Evolutionary conservation across 2,329 filamentous ascomycete species (phyloP), one percentile per base, ranked within the genome.

Genomic region (Metarhizium humberi): DNA sequence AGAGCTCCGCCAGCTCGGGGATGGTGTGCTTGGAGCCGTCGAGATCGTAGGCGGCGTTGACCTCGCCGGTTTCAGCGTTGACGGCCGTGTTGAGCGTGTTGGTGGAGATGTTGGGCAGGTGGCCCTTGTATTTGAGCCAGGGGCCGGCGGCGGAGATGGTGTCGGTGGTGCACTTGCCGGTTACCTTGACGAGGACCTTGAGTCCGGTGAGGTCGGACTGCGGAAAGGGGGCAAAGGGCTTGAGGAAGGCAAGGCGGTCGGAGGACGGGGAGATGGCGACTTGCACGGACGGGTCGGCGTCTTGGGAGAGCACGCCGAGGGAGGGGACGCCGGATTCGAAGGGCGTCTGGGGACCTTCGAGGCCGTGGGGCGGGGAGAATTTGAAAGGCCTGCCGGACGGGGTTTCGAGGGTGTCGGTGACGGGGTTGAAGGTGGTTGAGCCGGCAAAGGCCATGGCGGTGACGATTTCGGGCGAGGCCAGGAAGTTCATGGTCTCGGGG

Each of bases 121-220:
- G 94, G 59, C 94, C 94, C 79, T 97, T 97, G 84, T 97, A 99
- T 75, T 97, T 97, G 63, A 99, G 83, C 92, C 92, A 97, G 16
- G 92, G 92, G 6, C 92, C 92, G 1, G 92, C 92, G 38, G 92
- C 92, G 42, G 92, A 97, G 73, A 99, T 99, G 64, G 94, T 97
- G 74, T 99, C 94, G 47, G 94, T 99, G 56, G 94, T 99, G 79
- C 94, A 99, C 76, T 99, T 96, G 61, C 94, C 94, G 60, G 92
- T 88, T 60, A 97, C 88, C 76, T 97, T 97, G 78, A 95, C 92
- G 16, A 99, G 86, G 18, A 99, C 91, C 52, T 85, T 85, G 50
- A 99, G 82, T 32, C 82, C 85, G 46, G 79, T 76, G 34, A 97
- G 81, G 54, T 99, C 92, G 2, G 77, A 74, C 48, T 76, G 62